phyloP scores from a whole-genome alignment of 1,139 yeast species.

The Candida sp. region DNA sequence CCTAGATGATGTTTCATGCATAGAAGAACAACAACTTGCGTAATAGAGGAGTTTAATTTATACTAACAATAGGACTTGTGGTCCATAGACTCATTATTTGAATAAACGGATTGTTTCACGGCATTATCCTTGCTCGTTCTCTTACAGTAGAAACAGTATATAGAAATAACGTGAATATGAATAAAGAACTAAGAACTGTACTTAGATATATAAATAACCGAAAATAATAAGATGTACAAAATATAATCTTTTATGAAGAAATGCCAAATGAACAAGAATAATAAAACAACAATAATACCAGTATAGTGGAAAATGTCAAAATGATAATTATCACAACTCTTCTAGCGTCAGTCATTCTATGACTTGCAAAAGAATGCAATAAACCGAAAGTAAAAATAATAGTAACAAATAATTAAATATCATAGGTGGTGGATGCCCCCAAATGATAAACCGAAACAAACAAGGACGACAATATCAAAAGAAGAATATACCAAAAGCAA shows the following conservation, averaged over 20 bases:
- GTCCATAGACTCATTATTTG: too few relatives aligned
- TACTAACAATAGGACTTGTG: too few relatives aligned
- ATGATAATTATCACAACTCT: neutral
- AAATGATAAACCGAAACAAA: neutral
- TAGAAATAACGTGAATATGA: neutral
- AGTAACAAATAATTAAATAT: neutral
- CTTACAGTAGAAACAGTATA: too few relatives aligned
- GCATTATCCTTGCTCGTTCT: too few relatives aligned
- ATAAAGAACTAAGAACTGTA: neutral
- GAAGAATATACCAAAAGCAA: neutral
- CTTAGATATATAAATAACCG: neutral
- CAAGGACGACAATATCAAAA: neutral
- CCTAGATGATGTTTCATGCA: slow-evolving; percentile 1
- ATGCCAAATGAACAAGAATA: neutral
- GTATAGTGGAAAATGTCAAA: neutral
- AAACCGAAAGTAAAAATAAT: neutral
- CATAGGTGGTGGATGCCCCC: neutral
- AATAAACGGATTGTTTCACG: too few relatives aligned
- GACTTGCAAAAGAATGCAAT: neutral
- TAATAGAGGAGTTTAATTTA: too few relatives aligned
- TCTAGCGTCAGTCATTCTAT: neutral
- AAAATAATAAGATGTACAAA: neutral
- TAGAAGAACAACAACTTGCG: neutral
- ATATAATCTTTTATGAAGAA: neutral
- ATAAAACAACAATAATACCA: neutral